Conservation (phyloP, 176 grass and related monocot genomes). For the Rhynchospora tenuis region DNA sequence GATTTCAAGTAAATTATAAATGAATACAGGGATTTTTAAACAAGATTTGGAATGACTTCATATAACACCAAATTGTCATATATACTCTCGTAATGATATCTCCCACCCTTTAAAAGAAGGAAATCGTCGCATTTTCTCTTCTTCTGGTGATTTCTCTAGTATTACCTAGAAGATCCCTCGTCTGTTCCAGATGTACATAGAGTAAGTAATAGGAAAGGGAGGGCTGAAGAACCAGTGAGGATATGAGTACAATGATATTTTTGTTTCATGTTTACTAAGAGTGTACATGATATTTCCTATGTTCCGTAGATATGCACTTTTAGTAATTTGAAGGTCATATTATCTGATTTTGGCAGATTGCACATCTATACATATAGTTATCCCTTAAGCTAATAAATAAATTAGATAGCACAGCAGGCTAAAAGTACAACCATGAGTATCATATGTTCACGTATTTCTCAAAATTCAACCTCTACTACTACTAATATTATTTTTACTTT, state of each 20-base stretch:
- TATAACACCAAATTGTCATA: not conserved
- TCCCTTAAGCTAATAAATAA: not conserved
- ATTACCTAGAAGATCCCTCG: not conserved
- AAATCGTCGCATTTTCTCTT: not conserved
- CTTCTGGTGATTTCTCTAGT: not conserved
- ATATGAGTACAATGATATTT: not conserved
- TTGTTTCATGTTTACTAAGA: not conserved
- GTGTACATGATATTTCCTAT: not conserved
- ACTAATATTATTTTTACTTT: not conserved
- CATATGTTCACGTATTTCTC: not conserved
- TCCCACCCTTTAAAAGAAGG: not conserved
- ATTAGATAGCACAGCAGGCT: not conserved
- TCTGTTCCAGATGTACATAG: not conserved
- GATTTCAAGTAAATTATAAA: not conserved
- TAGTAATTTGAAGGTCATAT: not conserved
- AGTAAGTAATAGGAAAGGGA: not conserved
- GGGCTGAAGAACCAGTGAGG: not conserved
- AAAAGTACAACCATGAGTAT: not conserved
- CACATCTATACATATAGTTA: not conserved
- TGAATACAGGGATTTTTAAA: not conserved
- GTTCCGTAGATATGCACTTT: not conserved
- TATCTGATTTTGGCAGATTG: not conserved
- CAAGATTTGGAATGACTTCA: not conserved
- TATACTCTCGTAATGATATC: not conserved
- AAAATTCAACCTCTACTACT: not conserved